Evolutionary conservation across 2,329 filamentous ascomycete species (phyloP).

Genomic region (Colletotrichum camelliae): DNA sequence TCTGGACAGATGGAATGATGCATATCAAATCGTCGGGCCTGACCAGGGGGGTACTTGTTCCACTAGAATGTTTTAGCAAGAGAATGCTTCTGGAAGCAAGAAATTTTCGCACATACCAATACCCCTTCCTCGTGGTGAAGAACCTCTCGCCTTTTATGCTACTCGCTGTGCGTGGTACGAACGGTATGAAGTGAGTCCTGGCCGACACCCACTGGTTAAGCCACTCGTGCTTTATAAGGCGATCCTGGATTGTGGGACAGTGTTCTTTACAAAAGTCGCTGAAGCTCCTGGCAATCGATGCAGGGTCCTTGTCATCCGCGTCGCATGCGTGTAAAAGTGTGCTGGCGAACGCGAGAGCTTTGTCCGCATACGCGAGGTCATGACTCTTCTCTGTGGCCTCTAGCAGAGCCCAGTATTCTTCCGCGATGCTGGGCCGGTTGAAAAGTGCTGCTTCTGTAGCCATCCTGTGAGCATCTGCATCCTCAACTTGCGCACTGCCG

Average conservation of each 20-base stretch:
- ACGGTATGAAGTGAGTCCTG: not conserved
- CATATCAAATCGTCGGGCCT: not conserved
- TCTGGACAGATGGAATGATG: not conserved
- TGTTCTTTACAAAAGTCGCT: not conserved
- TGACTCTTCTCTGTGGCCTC: not conserved
- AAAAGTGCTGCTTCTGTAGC: not conserved
- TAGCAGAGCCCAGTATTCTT: not conserved
- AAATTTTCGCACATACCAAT: not conserved
- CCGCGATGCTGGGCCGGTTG: not conserved
- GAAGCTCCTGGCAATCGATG: not conserved
- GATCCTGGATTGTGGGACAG: not conserved
- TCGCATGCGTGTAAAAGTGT: not conserved
- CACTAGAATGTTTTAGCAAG: not conserved
- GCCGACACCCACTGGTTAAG: not conserved
- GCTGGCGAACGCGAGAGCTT: not conserved
- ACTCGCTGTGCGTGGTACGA: not conserved
- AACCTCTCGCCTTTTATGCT: not conserved
- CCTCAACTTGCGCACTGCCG: not conserved
- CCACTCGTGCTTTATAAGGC: not conserved
- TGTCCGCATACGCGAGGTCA: not conserved
- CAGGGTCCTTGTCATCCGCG: not conserved
- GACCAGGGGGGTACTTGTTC: not conserved
- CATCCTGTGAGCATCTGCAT: not conserved
- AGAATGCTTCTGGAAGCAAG: not conserved
- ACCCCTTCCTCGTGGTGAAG: not conserved